Base-by-base conservation (phyloP, 23 red algal genomes). In the Gracilaria domingensis region DNA sequence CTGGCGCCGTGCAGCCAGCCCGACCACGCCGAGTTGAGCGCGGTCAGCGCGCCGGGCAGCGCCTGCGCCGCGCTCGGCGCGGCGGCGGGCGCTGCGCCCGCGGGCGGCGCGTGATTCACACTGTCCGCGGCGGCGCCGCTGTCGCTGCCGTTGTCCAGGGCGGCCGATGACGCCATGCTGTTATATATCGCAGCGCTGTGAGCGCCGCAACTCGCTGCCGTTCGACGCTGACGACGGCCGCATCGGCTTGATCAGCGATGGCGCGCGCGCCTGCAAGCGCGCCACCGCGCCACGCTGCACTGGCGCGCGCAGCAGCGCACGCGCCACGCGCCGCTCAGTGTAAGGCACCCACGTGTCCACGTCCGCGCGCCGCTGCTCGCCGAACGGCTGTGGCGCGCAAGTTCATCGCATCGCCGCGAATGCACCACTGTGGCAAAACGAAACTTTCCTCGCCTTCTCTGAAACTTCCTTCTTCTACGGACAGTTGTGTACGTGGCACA, bases 321-420 rank as follows among this genome's bases (percentile, higher is more conserved):
- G 13, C 51, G 51, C 17, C 51, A 55, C 51, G 13, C 17, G 9
- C 51, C 9, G 1, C 18, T 16, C 51, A 67, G 62, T 67, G 62
- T 67, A 67, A 67, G 62, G 62, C 62, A 2, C 12, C 26, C 62
- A 67, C 62, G 62, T 30, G 51, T 55, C 51, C 51, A 55, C 51
- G 51, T 20, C 7, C 12, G 45, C 51, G 42, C 18, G 51, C 1
- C 51, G 8, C 11, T 55, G 51, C 51, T 55, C 51, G 6, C 51
- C 51, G 42, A n/a, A n/a, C n/a, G n/a, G n/a, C n/a, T 14, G 18
- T 55, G 1, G 51, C 14, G 9, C 9, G 9, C 8, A 18, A 7
- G 9, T 17, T 16, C 51, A 55, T 18, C 18, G 51, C 51, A 55
- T 55, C 51, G 51, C 51, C 5, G 45, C 45, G 45, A n/a, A n/a